Conservation (phyloP, 176 grass and related monocot genomes). For the Urochloa ruziziensis region DNA sequence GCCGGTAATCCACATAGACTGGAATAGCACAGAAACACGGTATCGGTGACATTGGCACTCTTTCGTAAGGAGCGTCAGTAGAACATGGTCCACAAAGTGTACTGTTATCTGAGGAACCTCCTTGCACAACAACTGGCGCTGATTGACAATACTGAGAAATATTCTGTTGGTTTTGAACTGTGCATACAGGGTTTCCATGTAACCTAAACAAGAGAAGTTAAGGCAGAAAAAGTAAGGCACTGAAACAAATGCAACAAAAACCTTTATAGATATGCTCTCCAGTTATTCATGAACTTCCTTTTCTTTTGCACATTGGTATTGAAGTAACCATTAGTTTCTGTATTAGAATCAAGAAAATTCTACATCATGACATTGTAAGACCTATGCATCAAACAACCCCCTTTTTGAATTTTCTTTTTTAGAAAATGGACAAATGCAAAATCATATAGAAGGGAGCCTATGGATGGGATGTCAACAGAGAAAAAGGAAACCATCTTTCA, state of each 20-base stretch:
- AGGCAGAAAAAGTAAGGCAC: no score
- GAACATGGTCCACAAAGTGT: conserved; percentile 32
- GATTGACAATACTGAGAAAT: conserved; percentile 51
- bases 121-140: neutral
- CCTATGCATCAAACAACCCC: neutral
- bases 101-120: conserved; percentile 2
- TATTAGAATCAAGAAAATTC: neutral
- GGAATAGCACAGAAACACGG: conserved; percentile 42
- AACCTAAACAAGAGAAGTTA: conserved; percentile 48
- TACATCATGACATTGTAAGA: neutral
- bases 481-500: neutral
- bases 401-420: no score
- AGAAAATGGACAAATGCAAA: neutral
- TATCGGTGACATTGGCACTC: conserved; percentile 29
- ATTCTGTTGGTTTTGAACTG: conserved; percentile 33
- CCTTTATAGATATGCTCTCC: no score
- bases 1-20: conserved; percentile 54
- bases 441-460: neutral
- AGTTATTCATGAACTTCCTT: neutral
- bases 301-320: neutral
- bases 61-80: conserved; percentile 27
- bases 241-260: no score
- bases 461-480: neutral
- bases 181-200: conserved; percentile 65
- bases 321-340: neutral